Conservation (phyloP, 2,329 filamentous ascomycete species). For the Scytalidium lignicola region DNA sequence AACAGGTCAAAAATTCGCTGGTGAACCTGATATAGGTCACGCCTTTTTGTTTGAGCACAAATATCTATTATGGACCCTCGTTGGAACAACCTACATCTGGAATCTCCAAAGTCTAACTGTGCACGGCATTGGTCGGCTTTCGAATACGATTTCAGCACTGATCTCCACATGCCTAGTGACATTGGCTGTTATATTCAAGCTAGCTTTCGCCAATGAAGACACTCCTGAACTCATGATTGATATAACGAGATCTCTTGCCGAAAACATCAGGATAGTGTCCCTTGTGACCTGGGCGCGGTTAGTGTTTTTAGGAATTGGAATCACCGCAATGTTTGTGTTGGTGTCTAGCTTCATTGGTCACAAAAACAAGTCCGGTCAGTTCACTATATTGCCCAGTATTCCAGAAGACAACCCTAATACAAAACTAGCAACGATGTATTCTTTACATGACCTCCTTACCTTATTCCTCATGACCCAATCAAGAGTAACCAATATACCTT, state of each 20-base stretch:
- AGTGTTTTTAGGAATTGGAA: slow-evolving; percentile 40
- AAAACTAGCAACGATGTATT: slow-evolving; percentile 22
- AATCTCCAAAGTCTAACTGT: slow-evolving; percentile 22
- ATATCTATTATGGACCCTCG: slow-evolving; percentile 66
- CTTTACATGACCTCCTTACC: slow-evolving; percentile 65
- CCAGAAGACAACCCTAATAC: not conserved
- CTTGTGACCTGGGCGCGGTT: slow-evolving; percentile 33
- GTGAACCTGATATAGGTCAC: slow-evolving; percentile 81
- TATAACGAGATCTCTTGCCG: slow-evolving; percentile 27
- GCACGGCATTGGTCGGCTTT: slow-evolving; percentile 21
- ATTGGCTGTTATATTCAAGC: slow-evolving; percentile 75
- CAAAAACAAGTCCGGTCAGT: not conserved
- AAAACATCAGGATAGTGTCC: slow-evolving; percentile 17
- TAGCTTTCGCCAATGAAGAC: slow-evolving; percentile 82
- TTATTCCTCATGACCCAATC: slow-evolving; percentile 85
- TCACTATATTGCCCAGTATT: not conserved
- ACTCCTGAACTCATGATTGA: slow-evolving; percentile 71
- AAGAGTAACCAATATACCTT: slow-evolving; percentile 75
- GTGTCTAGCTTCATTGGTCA: slow-evolving; percentile 37
- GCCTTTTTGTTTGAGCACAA: slow-evolving; percentile 60
- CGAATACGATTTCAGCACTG: slow-evolving; percentile 21
- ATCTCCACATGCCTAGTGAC: slow-evolving; percentile 38
- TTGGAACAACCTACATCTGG: slow-evolving; percentile 64
- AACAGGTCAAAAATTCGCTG: slow-evolving; percentile 92
- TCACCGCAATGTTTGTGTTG: slow-evolving; percentile 29